Conservation (phyloP, 139 green algal genomes). For the Auxenochlorella pyrenoidosa region DNA sequence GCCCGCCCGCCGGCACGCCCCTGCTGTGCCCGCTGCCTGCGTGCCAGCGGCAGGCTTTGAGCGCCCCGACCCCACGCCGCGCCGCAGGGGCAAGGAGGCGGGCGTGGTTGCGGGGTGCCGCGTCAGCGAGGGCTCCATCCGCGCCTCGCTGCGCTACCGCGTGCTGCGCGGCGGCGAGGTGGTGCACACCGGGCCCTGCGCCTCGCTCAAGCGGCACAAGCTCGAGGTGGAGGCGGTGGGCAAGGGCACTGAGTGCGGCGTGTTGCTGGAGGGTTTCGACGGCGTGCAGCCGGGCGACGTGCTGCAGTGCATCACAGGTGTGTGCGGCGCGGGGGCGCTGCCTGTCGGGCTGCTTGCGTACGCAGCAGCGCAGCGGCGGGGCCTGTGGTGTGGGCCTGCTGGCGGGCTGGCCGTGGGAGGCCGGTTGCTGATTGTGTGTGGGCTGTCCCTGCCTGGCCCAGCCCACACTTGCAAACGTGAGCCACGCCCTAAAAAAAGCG, state of each 20-base stretch:
- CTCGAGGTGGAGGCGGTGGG: constrained; percentile 77
- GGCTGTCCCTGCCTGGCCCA: too few species aligned
- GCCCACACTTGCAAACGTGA: too few species aligned
- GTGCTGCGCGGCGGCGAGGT: constrained; percentile 69
- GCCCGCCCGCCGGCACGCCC: too few species aligned
- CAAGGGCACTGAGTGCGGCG: constrained; percentile 82
- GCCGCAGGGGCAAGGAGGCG: constrained; percentile 36
- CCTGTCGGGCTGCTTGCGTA: too few species aligned
- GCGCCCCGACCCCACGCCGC: background rate
- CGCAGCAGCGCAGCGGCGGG: too few species aligned
- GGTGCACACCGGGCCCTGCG: constrained; percentile 64
- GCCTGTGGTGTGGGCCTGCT: too few species aligned
- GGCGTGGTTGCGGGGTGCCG: constrained; percentile 64
- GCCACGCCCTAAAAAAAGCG: too few species aligned
- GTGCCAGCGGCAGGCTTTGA: too few species aligned
- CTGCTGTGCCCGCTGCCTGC: too few species aligned
- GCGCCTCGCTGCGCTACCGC: constrained; percentile 50
- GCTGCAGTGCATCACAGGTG: constrained; percentile 53
- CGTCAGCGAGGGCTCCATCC: constrained; percentile 58
- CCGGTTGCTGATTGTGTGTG: too few species aligned
- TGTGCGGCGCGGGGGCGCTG: too few species aligned
- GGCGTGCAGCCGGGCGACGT: constrained; percentile 71
- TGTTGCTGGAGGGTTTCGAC: constrained; percentile 75
- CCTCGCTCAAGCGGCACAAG: constrained; percentile 79
- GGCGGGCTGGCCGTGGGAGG: too few species aligned